These are phyloP conservation scores for Bruguiera hainesii DNA, from an alignment of 441 rosid genomes.

Conservation along the genomic window DNA sequence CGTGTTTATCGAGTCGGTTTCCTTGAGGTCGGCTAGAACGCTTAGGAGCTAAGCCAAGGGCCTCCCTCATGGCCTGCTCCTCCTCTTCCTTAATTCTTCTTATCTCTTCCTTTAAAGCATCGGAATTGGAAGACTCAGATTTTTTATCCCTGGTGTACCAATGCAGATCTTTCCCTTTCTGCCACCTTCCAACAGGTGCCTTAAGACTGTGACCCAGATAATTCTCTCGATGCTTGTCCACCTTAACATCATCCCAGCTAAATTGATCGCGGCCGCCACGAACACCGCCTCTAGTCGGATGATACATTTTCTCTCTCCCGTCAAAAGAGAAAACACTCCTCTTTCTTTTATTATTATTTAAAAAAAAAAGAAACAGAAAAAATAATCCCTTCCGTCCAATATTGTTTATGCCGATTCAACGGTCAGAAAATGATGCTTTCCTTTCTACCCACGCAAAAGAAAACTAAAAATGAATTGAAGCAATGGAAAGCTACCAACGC, in stretches of 20 bases:
- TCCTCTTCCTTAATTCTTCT: constrained; percentile 87
- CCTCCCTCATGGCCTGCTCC: constrained; percentile 98
- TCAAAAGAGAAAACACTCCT: too few species aligned
- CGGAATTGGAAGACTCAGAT: constrained; percentile 36
- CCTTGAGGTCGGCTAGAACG: constrained; percentile 69
- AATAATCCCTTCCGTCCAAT: too few species aligned
- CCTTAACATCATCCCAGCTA: constrained; percentile 95
- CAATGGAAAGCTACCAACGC: too few species aligned
- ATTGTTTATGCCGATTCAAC: too few species aligned
- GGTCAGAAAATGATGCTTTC: too few species aligned
- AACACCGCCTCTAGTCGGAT: constrained; percentile 98
- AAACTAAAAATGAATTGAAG: too few species aligned
- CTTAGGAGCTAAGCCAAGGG: constrained; percentile 95
- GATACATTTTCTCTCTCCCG: constrained; percentile 51
- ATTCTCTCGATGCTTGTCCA: constrained; percentile 88
- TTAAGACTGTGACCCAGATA: constrained; percentile 91
- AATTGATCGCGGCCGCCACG: constrained; percentile 99
- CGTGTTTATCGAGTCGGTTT: constrained; percentile 90
- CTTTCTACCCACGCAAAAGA: too few species aligned
- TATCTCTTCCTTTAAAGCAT: constrained; percentile 84
- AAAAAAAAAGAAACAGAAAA: too few species aligned
- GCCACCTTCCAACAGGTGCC: constrained; percentile 99
- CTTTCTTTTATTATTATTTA: too few species aligned
- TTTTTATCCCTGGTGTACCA: constrained; percentile 88
- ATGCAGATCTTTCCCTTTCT: constrained; percentile 94